phyloP scores from a whole-genome alignment of 768 basidiomycete species.

The Leccinum barrowsii region DNA sequence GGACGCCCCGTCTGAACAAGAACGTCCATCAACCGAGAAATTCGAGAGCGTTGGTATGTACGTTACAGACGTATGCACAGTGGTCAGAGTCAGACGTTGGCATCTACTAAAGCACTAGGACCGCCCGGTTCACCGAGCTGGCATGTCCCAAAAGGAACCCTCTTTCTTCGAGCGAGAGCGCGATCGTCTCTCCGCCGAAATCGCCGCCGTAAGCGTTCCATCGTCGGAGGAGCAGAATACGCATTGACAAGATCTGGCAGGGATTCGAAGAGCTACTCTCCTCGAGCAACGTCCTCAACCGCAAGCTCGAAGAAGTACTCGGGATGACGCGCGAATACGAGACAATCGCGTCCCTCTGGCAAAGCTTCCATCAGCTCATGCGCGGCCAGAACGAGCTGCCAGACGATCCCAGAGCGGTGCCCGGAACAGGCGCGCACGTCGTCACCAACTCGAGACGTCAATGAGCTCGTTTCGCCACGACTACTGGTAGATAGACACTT shows the following conservation, averaged over 20 bases:
- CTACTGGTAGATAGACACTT: conserved; percentile 10
- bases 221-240: neutral
- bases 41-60: neutral
- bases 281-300: conserved; percentile 80
- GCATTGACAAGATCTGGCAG: conserved; percentile 34
- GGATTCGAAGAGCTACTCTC: conserved; percentile 87
- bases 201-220: conserved; percentile 55
- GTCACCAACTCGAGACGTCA: conserved; percentile 35
- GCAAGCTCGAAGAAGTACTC: conserved; percentile 88
- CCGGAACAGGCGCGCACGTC: conserved; percentile 72
- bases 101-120: neutral
- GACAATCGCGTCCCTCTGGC: conserved; percentile 83
- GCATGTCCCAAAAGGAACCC: conserved; percentile 37
- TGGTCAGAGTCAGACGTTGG: neutral
- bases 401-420: conserved; percentile 36
- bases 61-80: neutral
- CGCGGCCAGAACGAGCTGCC: conserved; percentile 40
- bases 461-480: conserved; percentile 5
- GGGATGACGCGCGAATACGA: conserved; percentile 93
- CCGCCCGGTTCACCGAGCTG: neutral
- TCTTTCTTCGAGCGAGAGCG: conserved; percentile 80
- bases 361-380: conserved; percentile 78
- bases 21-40: neutral
- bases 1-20: neutral
- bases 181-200: conserved; percentile 68